A percentile compares a stretch with the other conserved stretches of the same genome.
Conservation (phyloP, 2,329 filamentous ascomycete species). For the Apiospora hydei region DNA sequence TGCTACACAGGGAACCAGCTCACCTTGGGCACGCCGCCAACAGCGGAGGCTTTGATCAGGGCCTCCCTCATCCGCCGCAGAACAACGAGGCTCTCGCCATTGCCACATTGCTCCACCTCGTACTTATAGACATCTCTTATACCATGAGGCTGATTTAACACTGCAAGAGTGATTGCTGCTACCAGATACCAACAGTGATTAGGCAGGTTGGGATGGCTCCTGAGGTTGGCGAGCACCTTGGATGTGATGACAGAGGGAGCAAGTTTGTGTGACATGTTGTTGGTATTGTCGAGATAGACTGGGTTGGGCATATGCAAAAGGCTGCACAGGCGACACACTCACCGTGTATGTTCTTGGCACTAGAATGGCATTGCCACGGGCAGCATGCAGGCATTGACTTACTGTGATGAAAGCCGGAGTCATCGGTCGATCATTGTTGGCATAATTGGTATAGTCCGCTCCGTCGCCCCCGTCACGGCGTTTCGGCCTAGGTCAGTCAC, state of each 20-base stretch:
- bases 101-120: conserved; percentile 45
- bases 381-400: background rate
- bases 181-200: conserved; percentile 57
- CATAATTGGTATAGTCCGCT: background rate
- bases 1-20: background rate
- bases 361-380: background rate
- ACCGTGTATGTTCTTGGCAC: background rate
- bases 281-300: background rate
- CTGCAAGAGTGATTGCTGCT: conserved; percentile 52
- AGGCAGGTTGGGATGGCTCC: conserved; percentile 50
- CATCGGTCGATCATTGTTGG: background rate
- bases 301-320: background rate
- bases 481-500: conserved; percentile 18
- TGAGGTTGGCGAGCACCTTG: conserved; percentile 49
- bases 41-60: conserved; percentile 54
- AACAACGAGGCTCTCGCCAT: conserved; percentile 50
- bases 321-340: background rate
- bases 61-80: conserved; percentile 56
- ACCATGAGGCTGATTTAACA: conserved; percentile 58
- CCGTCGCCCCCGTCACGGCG: conserved; percentile 16
- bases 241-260: conserved; percentile 46
- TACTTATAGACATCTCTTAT: conserved; percentile 53
- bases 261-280: background rate
- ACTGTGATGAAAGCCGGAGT: background rate
- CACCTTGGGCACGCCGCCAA: conserved; percentile 60